Conservation (phyloP, 352 stramenopile species). For the Globisporangium paroecandrum region DNA sequence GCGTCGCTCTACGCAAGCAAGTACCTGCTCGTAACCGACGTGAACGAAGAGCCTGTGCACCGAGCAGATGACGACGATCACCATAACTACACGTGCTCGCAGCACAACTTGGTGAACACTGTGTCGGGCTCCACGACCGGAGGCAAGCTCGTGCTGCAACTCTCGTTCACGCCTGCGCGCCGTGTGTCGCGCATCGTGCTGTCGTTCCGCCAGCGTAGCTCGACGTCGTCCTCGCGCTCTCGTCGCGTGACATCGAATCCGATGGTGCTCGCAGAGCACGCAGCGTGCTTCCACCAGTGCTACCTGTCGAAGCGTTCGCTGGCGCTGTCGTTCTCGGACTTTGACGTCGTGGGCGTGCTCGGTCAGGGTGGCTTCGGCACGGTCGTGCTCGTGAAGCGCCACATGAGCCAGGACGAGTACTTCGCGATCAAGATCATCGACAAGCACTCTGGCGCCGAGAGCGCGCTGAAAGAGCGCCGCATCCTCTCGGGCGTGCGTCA, state of each 20-base stretch:
- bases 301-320: slow-evolving; percentile 80
- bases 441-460: slow-evolving; percentile 76
- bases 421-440: slow-evolving; percentile 89
- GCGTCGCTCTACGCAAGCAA: slow-evolving; percentile 76
- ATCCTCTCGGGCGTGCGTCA: slow-evolving; percentile 77
- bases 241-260: slow-evolving; percentile 68
- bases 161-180: slow-evolving; percentile 79
- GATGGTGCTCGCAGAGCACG: slow-evolving; percentile 73
- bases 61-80: slow-evolving; percentile 72
- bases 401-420: slow-evolving; percentile 73
- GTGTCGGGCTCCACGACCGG: slow-evolving; percentile 71
- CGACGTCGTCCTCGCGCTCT: slow-evolving; percentile 28
- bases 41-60: slow-evolving; percentile 44
- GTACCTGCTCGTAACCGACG: slow-evolving; percentile 61
- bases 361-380: slow-evolving; percentile 78
- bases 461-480: slow-evolving; percentile 66
- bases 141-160: slow-evolving; percentile 73
- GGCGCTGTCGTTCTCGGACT: slow-evolving; percentile 80
- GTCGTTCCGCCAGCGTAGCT: slow-evolving; percentile 69
- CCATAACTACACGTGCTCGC: slow-evolving; percentile 57
- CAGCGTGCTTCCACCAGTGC: slow-evolving; percentile 79
- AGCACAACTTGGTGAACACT: slow-evolving; percentile 66
- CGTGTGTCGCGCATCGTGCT: slow-evolving; percentile 83
- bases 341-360: slow-evolving; percentile 82
- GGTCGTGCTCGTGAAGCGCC: slow-evolving; percentile 76